Evolutionary conservation across 192 early-diverging fungal species (phyloP).

Genomic region (Backusella macrospora): DNA sequence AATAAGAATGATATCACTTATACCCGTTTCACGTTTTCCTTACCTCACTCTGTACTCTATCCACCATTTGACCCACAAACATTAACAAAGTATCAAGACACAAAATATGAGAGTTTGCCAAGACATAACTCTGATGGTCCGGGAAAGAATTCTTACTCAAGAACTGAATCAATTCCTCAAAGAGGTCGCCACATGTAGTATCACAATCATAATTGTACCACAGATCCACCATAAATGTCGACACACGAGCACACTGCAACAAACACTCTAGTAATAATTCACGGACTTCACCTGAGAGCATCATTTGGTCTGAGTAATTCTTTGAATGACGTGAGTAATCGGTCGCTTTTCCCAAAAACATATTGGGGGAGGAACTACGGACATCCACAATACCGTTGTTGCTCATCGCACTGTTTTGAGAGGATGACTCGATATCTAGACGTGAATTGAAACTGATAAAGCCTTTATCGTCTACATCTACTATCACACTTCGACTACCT

Average conservation of each 20-base stretch:
- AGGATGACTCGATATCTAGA: neutral
- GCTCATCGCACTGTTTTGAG: neutral
- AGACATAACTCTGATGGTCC: constrained; percentile 66
- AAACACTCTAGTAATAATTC: constrained; percentile 85
- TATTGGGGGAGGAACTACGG: constrained; percentile 35
- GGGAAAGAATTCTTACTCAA: constrained; percentile 80
- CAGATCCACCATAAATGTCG: constrained; percentile 81
- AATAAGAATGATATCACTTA: neutral
- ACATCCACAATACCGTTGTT: constrained; percentile 19
- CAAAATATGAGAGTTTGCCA: constrained; percentile 64
- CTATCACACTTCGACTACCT: constrained; percentile 18
- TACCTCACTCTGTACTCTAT: constrained; percentile 55
- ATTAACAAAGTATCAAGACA: constrained; percentile 76
- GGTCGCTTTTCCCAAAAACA: constrained; percentile 25
- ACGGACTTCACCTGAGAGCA: constrained; percentile 76
- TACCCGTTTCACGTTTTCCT: too few species aligned
- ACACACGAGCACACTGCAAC: constrained; percentile 71
- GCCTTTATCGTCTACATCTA: constrained; percentile 31
- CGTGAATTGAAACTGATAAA: constrained; percentile 30
- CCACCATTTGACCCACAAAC: constrained; percentile 71
- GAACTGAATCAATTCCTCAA: constrained; percentile 82
- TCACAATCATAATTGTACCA: constrained; percentile 97
- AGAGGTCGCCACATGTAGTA: constrained; percentile 79
- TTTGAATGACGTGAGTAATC: constrained; percentile 28
- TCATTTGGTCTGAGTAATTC: constrained; percentile 25